Conservation (phyloP, 164 flowering plant genomes). For the Magnolia officinalis region DNA sequence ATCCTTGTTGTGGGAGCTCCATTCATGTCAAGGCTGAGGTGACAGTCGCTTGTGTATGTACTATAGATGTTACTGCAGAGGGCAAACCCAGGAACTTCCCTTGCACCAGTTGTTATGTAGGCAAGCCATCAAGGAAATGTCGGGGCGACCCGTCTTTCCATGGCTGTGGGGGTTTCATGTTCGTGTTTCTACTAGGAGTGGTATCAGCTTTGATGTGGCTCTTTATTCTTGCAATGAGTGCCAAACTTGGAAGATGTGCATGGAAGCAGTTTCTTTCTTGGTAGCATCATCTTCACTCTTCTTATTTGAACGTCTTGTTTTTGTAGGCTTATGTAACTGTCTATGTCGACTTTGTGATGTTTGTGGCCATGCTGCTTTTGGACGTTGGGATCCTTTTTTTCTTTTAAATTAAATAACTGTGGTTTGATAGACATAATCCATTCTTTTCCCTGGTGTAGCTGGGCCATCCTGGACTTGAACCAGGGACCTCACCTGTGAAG, state of each 20-base stretch:
- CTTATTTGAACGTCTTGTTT: not conserved
- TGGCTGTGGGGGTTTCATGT: slow-evolving; percentile 10
- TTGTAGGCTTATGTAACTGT: too few relatives aligned
- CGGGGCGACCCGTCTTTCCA: not conserved
- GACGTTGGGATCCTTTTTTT: too few relatives aligned
- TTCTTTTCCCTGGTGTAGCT: too few relatives aligned
- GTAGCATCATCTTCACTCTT: not conserved
- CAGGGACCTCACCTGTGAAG: too few relatives aligned
- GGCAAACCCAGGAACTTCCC: slow-evolving; percentile 19
- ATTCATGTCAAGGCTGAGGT: slow-evolving; percentile 34
- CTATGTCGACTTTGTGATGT: too few relatives aligned
- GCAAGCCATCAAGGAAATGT: not conserved
- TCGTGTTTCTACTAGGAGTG: slow-evolving; percentile 16
- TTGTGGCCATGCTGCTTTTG: too few relatives aligned
- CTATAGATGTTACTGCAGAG: slow-evolving; percentile 24
- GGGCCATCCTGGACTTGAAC: too few relatives aligned
- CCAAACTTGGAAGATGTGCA: slow-evolving; percentile 4
- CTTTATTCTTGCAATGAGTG: slow-evolving; percentile 2
- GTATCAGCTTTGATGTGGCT: slow-evolving; percentile 20
- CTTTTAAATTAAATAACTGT: too few relatives aligned
- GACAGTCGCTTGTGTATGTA: slow-evolving; percentile 21
- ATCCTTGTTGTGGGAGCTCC: slow-evolving; percentile 18
- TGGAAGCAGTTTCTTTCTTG: not conserved
- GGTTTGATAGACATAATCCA: too few relatives aligned
- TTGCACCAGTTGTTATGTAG: slow-evolving; percentile 5